phyloP scores from a whole-genome alignment of 164 flowering plant species.

The Tetrastigma voinierianum region DNA sequence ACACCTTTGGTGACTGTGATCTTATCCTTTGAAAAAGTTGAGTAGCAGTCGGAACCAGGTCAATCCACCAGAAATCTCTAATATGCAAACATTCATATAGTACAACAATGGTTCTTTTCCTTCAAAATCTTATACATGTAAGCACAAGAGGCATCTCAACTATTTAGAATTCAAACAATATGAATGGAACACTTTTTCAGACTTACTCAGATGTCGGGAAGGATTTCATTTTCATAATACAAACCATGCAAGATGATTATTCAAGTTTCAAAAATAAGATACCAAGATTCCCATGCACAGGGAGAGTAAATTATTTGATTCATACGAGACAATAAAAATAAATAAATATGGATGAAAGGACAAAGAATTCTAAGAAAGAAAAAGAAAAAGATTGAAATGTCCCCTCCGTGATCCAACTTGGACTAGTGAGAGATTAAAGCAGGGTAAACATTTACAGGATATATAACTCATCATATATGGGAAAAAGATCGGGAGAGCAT shows the following conservation, averaged over 20 bases:
- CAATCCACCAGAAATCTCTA: no score
- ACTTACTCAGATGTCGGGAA: not conserved
- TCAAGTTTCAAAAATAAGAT: not conserved
- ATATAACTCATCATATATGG: no score
- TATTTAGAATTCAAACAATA: not conserved
- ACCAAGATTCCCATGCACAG: not conserved
- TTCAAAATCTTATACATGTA: not conserved
- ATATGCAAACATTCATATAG: no score
- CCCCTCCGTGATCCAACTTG: no score
- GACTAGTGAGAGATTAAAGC: not conserved
- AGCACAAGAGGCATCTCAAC: not conserved
- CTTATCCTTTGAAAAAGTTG: no score
- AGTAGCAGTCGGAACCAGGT: no score
- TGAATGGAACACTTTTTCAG: not conserved
- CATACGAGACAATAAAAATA: not conserved
- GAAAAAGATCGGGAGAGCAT: no score
- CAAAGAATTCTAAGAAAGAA: not conserved
- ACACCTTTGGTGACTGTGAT: no score
- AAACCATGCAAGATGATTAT: not conserved
- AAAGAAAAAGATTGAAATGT: no score
- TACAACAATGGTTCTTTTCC: not conserved
- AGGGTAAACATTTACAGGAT: not conserved
- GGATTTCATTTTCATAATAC: not conserved
- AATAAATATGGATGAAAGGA: not conserved
- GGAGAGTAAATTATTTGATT: not conserved